Conservation (phyloP, 2,329 filamentous ascomycete genomes). For the Fusarium sp. region DNA sequence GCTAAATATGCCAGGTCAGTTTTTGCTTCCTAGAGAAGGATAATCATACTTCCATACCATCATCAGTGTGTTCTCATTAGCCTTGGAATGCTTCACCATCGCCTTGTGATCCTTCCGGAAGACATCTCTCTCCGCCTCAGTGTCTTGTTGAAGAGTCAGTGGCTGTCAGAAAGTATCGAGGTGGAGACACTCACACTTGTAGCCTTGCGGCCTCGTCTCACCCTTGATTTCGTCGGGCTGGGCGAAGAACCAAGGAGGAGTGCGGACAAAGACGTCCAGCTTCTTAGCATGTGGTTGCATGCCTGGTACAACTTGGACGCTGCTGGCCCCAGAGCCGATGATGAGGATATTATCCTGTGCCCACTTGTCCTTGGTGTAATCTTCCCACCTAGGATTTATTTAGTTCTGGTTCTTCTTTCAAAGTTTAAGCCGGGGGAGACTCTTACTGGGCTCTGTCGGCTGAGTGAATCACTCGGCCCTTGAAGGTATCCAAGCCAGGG, state of each 20-base stretch:
- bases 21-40: fast-evolving
- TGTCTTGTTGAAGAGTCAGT: not conserved
- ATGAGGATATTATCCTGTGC: not conserved
- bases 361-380: not conserved
- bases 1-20: not conserved
- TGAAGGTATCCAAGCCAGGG: not conserved
- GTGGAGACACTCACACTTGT: not conserved
- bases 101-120: not conserved
- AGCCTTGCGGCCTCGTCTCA: not conserved
- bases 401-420: not conserved
- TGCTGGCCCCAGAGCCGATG: not conserved
- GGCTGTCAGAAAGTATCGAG: not conserved
- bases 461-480: not conserved
- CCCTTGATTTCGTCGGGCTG: not conserved
- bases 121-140: not conserved
- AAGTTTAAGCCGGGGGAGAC: not conserved
- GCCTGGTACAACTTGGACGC: not conserved
- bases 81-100: not conserved
- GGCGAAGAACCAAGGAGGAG: not conserved
- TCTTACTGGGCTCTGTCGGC: not conserved
- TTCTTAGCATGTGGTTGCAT: not conserved
- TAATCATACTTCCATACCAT: not conserved
- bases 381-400: not conserved
- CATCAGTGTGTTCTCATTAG: not conserved
- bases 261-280: not conserved